These are phyloP conservation scores for Crucihimalaya himalaica DNA, from an alignment of 345 rosid genomes.

Conservation along the genomic window DNA sequence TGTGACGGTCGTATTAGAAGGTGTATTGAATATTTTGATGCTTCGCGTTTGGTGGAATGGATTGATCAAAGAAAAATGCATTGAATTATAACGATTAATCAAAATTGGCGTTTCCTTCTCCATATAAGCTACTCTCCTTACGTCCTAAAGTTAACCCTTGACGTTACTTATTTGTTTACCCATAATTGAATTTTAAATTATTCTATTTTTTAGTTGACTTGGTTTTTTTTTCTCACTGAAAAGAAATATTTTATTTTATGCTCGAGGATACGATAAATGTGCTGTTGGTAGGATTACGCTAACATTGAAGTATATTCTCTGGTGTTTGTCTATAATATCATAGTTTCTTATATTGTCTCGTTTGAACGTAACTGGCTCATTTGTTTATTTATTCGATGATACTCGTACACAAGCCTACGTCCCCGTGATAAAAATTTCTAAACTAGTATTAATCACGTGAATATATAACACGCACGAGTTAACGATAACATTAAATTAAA, in stretches of 20 bases:
- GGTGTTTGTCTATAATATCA: slow-evolving; percentile 5
- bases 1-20: slow-evolving; percentile 9
- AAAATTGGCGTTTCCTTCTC: slow-evolving; percentile 31
- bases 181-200: slow-evolving; percentile 22
- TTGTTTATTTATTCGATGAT: slow-evolving; percentile 10
- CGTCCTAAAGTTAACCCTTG: slow-evolving; percentile 26
- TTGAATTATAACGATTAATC: neutral
- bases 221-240: neutral
- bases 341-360: neutral
- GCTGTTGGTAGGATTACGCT: slow-evolving; percentile 20
- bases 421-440: slow-evolving; percentile 23
- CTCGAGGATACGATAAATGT: slow-evolving; percentile 23
- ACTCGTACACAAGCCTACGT: neutral
- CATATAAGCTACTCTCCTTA: slow-evolving; percentile 27
- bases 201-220: slow-evolving; percentile 33
- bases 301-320: slow-evolving; percentile 7
- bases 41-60: slow-evolving; percentile 37
- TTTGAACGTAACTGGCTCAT: slow-evolving; percentile 10
- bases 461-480: slow-evolving; percentile 19
- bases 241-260: slow-evolving; percentile 21
- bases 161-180: slow-evolving; percentile 28
- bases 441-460: slow-evolving; percentile 31
- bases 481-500: neutral
- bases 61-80: slow-evolving; percentile 29
- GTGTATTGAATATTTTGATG: slow-evolving; percentile 18